Evolutionary conservation across 1,284 basidiomycete genomes (phyloP), one percentile per base, ranked within the genome.

Genomic region (Ceratobasidium sp.): DNA sequence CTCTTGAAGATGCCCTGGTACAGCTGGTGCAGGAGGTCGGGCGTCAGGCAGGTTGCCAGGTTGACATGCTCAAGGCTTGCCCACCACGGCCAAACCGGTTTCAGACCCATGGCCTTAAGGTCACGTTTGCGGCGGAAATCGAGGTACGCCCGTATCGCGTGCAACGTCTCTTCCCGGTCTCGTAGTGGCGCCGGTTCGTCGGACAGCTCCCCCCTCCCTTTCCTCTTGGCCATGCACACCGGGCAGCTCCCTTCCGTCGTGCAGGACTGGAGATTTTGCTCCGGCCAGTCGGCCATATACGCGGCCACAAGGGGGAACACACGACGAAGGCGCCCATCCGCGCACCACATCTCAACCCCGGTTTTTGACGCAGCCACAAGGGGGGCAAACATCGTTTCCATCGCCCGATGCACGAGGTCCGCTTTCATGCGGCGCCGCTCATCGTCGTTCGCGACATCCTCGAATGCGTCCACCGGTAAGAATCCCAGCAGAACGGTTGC

Each of bases 201-300:
- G 36, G 36, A 25, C 6, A 36, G 25, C 36, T n/a, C n/a, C 16
- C 28, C 30, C 25, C 38, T 21, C 6, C 53, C 40, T 11, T 16
- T n/a, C 11, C n/a, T 9, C 16, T 25, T 11, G 8, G 40, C 44
- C n/a, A 0, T 38, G 46, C 62, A 64, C 1, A 64, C 53, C 25
- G 62, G 62, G 46, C 62, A 64, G 23, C 48, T 25, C 18, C 30
- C 23, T 2, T 11, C 16, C 2, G 38, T 2, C 11, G 61, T 63
- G 36, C 61, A 49, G 11, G 25, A 62, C n/a, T 69, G 49, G 8
- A 67, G 42, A 42, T 66, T 62, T 38, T 75, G 74, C 74, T 75
- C 74, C 16, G 73, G 73, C 42, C 53, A 72, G 38, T 75, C 74
- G 11, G 67, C 75, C 12, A 75, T 7, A 18, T 72, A 71, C 30